A percentile compares a stretch with the other conserved stretches of the same genome.
phyloP scores from a whole-genome alignment of 2,329 filamentous ascomycete species.

The Tolypocladium capitatum region DNA sequence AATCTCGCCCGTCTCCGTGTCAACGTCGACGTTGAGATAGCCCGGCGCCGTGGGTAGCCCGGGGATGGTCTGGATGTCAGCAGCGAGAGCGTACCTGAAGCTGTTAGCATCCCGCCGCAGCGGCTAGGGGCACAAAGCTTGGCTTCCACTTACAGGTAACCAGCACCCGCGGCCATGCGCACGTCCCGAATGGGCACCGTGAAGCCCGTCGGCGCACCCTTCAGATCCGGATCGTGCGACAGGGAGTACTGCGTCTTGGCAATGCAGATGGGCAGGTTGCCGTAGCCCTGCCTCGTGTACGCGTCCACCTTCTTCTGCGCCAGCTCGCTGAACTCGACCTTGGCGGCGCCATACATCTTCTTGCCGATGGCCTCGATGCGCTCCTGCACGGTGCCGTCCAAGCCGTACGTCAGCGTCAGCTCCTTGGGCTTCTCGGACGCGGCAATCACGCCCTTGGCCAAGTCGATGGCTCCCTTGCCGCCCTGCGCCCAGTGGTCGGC shows the following conservation, averaged over 20 bases:
- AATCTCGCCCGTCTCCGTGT: slow-evolving; percentile 72
- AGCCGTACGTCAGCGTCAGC: slow-evolving; percentile 75
- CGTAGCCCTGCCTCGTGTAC: slow-evolving; percentile 84
- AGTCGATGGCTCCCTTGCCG: slow-evolving; percentile 75
- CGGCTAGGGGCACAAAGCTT: not conserved
- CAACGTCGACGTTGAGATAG: slow-evolving; percentile 85
- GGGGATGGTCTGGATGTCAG: slow-evolving; percentile 96
- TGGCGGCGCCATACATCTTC: slow-evolving; percentile 86
- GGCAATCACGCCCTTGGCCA: slow-evolving; percentile 75
- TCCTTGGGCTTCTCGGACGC: slow-evolving; percentile 74
- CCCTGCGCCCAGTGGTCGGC: slow-evolving; percentile 97
- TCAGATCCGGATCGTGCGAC: slow-evolving; percentile 82
- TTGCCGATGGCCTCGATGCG: slow-evolving; percentile 84
- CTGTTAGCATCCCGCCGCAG: slow-evolving; percentile 17
- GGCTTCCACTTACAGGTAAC: slow-evolving; percentile 57
- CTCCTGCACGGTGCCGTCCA: slow-evolving; percentile 68
- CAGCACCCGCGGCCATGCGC: slow-evolving; percentile 82
- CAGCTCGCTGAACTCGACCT: slow-evolving; percentile 84
- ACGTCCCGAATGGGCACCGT: slow-evolving; percentile 92
- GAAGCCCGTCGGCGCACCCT: slow-evolving; percentile 90
- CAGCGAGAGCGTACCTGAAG: slow-evolving; percentile 72
- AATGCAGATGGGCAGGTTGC: slow-evolving; percentile 86
- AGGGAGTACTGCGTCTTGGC: slow-evolving; percentile 98
- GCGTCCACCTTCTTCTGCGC: slow-evolving; percentile 94
- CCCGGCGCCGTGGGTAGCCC: slow-evolving; percentile 89